Base-by-base conservation (phyloP, 1,284 basidiomycete genomes). In the Malassezia sympodialis region DNA sequence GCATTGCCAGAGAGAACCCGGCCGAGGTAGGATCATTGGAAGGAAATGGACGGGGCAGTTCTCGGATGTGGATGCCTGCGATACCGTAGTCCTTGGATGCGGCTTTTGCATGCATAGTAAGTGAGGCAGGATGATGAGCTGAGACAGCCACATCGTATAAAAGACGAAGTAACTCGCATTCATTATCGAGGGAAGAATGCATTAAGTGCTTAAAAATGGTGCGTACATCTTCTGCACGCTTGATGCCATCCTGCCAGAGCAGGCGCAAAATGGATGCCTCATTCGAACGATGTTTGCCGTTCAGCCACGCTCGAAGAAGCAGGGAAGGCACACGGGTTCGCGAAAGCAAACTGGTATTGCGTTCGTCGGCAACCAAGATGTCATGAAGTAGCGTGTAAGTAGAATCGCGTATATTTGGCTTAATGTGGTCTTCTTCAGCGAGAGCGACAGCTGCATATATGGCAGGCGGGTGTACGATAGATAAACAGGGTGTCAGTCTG, bases 21-120 rank as follows among this genome's bases (percentile, higher is more conserved):
- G 44, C 49, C 1, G 65, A 62, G 2, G 47, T 21, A 0, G 61
- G 1, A 0, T 43, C 17, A 6, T 37, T 24, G 8, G 65, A 63
- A 3, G 69, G 69, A 46, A 72, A 72, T 4, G 66, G 65, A 2
- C 63, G 57, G 6, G 53, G 53, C 11, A 72, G 49, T 27, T 58
- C 19, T 65, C 32, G 19, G 65, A 69, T 6, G 58, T 57, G 47
- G 63, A 61, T 2, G 59, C 66, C 30, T 55, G 56, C 27, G n/a
- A 27, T 5, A 21, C 51, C 3, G 11, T 15, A 21, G 6, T 41
- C 32, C 8, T 23, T 24, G 5, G 31, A n/a, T 7, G 14, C n/a
- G 8, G 49, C 53, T 12, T 50, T 48, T 50, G 62, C 55, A 41
- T 49, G 57, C 51, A 71, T 64, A 8, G 49, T 53, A 3, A 68